Percentiles rank a stretch among this genome's conserved stretches.
phyloP scores from a whole-genome alignment of 1,139 yeast genomes.

The Scheffersomyces insectosa region DNA sequence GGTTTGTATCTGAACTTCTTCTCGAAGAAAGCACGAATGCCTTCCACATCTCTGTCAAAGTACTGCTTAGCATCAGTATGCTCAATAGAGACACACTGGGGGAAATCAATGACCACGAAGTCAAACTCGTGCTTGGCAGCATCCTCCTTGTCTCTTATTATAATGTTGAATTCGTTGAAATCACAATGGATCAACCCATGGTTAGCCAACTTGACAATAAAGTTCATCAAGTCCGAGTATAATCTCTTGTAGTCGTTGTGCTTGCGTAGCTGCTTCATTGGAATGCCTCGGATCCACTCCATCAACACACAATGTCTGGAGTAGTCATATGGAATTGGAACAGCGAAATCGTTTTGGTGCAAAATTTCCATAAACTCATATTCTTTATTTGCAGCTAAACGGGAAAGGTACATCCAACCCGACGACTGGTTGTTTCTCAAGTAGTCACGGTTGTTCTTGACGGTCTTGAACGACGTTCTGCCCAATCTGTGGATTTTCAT shows the following conservation, averaged over 20 bases:
- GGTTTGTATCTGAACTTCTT: constrained; percentile 78
- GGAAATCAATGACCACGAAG: constrained; percentile 93
- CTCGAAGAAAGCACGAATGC: constrained; percentile 79
- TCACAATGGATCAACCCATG: constrained; percentile 96
- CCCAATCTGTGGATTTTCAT: constrained; percentile 92
- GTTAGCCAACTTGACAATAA: constrained; percentile 79
- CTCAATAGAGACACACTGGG: constrained; percentile 93
- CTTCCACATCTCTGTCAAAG: constrained; percentile 89
- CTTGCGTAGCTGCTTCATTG: constrained; percentile 79
- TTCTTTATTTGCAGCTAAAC: constrained; percentile 90
- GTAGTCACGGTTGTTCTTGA: constrained; percentile 92
- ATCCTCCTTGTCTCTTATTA: constrained; percentile 67
- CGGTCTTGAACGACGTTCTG: constrained; percentile 87
- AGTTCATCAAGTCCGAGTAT: constrained; percentile 83
- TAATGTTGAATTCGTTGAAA: constrained; percentile 92
- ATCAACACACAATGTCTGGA: constrained; percentile 91
- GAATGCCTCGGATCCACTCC: constrained; percentile 87
- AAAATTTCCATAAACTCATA: constrained; percentile 81
- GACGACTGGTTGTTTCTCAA: constrained; percentile 65
- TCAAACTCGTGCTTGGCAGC: constrained; percentile 54
- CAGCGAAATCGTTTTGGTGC: constrained; percentile 73
- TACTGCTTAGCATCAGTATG: constrained; percentile 86
- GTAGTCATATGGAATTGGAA: constrained; percentile 86
- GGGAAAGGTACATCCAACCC: constrained; percentile 90
- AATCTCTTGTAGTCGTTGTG: constrained; percentile 69